These are phyloP conservation scores for Adansonia madagascariensis DNA, from an alignment of 441 rosid genomes.

Conservation along the genomic window DNA sequence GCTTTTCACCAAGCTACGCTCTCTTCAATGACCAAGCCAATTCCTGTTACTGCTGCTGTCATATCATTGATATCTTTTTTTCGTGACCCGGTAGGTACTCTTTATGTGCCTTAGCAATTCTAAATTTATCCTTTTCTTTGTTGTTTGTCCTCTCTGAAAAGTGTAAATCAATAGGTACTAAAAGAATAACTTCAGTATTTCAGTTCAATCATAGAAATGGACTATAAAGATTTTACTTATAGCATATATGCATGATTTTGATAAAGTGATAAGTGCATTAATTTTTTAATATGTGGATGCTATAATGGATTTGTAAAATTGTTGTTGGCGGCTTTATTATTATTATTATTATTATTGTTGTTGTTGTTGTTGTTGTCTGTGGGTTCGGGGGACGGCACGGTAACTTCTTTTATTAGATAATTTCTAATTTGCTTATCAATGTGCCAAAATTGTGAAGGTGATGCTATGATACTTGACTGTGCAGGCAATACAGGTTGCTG, in stretches of 20 bases:
- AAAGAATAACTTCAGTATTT: neutral
- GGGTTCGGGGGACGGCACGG: neutral
- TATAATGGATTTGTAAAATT: neutral
- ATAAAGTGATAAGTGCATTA: neutral
- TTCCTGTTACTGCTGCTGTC: constrained; percentile 77
- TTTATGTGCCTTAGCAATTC: neutral
- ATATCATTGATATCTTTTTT: constrained; percentile 77
- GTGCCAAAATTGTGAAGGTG: neutral
- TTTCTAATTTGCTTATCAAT: neutral
- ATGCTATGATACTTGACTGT: constrained; percentile 29
- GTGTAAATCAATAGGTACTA: neutral
- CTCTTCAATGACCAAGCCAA: constrained; percentile 71
- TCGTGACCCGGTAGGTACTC: constrained; percentile 62
- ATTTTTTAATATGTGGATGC: constrained; percentile 1
- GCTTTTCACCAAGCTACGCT: constrained; percentile 78
- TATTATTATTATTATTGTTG: no score
- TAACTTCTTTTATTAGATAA: neutral
- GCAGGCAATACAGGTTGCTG: constrained; percentile 82
- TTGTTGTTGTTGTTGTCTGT: neutral
- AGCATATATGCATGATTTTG: neutral
- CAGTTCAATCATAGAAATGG: neutral
- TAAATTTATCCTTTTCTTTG: neutral
- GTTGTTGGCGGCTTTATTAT: no score
- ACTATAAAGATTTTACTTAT: constrained; percentile 3
- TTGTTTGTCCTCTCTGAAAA: neutral